Percentiles rank a stretch among this genome's conserved stretches.
Conservation (phyloP, 2,329 filamentous ascomycete genomes). For the Colletotrichum horii region DNA sequence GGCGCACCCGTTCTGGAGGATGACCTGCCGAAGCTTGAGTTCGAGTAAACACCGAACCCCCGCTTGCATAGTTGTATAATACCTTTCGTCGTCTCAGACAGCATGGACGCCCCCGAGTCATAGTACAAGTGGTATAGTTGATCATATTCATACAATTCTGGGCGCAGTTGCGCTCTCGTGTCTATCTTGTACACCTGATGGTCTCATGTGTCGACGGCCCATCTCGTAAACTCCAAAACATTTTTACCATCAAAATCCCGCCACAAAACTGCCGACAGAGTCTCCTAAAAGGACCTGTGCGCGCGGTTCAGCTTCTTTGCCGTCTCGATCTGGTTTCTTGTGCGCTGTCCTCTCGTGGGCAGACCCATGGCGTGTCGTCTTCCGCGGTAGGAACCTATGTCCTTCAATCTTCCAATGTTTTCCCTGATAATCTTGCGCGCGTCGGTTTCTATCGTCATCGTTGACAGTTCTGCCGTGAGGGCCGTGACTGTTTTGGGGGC, state of each 20-base stretch:
- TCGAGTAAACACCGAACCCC: neutral
- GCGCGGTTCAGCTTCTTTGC: constrained; percentile 67
- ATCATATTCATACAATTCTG: constrained; percentile 19
- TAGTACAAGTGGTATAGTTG: constrained; percentile 15
- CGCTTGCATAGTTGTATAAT: neutral
- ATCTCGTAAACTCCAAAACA: neutral
- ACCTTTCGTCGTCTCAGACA: neutral
- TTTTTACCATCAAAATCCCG: neutral
- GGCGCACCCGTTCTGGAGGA: constrained; percentile 62
- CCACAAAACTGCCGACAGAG: neutral
- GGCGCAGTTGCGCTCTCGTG: neutral
- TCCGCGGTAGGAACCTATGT: constrained; percentile 90
- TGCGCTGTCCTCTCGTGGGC: constrained; percentile 89
- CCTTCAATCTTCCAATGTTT: constrained; percentile 84
- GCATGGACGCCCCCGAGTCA: neutral
- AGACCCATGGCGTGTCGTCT: constrained; percentile 90
- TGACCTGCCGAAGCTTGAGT: constrained; percentile 38
- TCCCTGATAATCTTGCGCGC: constrained; percentile 78
- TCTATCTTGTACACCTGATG: constrained; percentile 30
- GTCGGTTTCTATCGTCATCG: constrained; percentile 95
- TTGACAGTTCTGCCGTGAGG: constrained; percentile 83
- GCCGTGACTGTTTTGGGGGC: constrained; percentile 78
- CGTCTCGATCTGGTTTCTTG: constrained; percentile 73
- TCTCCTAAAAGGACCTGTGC: constrained; percentile 47
- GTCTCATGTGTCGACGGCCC: neutral